phyloP scores from a whole-genome alignment of 768 basidiomycete species.

The Neoboletus subvelutipes region DNA sequence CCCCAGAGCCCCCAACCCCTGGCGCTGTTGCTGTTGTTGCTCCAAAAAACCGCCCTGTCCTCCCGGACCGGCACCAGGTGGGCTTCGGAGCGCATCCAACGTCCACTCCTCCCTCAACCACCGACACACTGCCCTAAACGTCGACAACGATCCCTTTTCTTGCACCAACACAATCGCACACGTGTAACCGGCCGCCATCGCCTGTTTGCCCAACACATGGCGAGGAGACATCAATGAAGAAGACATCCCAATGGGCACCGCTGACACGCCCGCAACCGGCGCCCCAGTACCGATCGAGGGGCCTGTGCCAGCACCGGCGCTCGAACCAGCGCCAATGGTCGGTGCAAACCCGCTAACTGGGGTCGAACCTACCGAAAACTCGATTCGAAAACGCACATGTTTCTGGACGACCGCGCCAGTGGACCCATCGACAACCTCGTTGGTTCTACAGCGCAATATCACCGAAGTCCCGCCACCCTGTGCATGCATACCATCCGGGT shows the following conservation, averaged over 20 bases:
- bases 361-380: constrained; percentile 49
- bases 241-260: constrained; percentile 24
- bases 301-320: constrained; percentile 19
- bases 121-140: constrained; percentile 77
- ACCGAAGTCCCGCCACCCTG: constrained; percentile 35
- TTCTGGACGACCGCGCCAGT: constrained; percentile 55
- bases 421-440: constrained; percentile 44
- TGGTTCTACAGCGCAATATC: constrained; percentile 49
- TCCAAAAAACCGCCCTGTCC: constrained; percentile 43
- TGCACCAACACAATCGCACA: constrained; percentile 77
- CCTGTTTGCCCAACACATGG: constrained; percentile 28
- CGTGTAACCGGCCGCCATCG: constrained; percentile 35
- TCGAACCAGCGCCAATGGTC: constrained; percentile 18
- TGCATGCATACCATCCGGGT: constrained; percentile 34
- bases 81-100: constrained; percentile 36
- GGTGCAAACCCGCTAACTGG: constrained; percentile 25
- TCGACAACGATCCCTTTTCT: constrained; percentile 89
- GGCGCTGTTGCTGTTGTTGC: constrained; percentile 24
- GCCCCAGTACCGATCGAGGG: not conserved
- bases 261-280: constrained; percentile 7
- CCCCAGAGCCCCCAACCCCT: not conserved
- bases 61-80: constrained; percentile 22
- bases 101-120: constrained; percentile 70
- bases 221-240: constrained; percentile 28
- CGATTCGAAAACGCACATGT: constrained; percentile 79